These are phyloP conservation scores for Monosporascus ibericus DNA, from an alignment of 2,329 filamentous ascomycete genomes.

Conservation along the genomic window DNA sequence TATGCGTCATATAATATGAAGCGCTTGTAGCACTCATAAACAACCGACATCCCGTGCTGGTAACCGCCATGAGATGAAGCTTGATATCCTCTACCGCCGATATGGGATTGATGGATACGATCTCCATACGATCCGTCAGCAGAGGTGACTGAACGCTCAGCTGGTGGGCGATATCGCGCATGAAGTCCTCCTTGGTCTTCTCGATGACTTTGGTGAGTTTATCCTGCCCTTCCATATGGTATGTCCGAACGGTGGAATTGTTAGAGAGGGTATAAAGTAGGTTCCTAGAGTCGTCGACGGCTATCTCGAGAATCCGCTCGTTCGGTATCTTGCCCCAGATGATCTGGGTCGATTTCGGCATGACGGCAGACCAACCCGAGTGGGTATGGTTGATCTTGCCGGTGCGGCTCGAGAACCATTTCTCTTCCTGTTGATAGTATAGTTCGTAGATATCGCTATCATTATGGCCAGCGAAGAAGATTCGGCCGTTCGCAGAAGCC, in stretches of 20 bases:
- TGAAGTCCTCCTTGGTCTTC: constrained; percentile 54
- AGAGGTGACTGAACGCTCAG: constrained; percentile 68
- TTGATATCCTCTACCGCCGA: constrained; percentile 72
- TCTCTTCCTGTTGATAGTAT: constrained; percentile 93
- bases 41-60: constrained; percentile 82
- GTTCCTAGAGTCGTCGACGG: constrained; percentile 80
- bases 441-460: constrained; percentile 91
- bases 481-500: constrained; percentile 77
- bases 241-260: constrained; percentile 82
- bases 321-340: constrained; percentile 45
- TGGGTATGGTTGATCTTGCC: constrained; percentile 84
- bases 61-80: constrained; percentile 84
- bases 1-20: constrained; percentile 57
- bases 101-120: constrained; percentile 83
- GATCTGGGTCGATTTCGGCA: constrained; percentile 46
- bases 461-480: constrained; percentile 79
- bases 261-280: constrained; percentile 89
- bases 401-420: constrained; percentile 88
- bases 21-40: constrained; percentile 88
- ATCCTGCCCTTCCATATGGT: constrained; percentile 68
- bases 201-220: constrained; percentile 59
- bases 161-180: constrained; percentile 73
- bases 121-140: constrained; percentile 61
- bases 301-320: constrained; percentile 71
- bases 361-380: constrained; percentile 61